Evolutionary conservation across 495 filamentous ascomycete genomes (phyloP).

Genomic region (Daldinia childiae): DNA sequence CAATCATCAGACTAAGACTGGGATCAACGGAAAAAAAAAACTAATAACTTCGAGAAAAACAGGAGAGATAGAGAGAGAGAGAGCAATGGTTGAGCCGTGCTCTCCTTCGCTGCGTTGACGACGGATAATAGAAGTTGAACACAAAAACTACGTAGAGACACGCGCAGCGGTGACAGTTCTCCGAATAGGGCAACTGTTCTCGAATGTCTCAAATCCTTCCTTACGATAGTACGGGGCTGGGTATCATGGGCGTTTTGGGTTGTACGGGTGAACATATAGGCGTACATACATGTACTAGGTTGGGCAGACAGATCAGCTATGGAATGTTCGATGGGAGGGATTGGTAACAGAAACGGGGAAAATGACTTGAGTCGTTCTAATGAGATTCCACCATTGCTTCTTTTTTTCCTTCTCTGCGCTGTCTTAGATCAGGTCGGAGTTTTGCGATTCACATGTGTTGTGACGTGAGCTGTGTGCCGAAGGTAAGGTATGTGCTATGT

Average conservation of each 20-base stretch:
- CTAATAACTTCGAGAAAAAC: neutral
- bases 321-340: neutral
- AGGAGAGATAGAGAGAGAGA: neutral
- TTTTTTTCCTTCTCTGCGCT: neutral
- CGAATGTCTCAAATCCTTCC: conserved; percentile 34
- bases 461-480: neutral
- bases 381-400: neutral
- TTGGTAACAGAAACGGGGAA: neutral
- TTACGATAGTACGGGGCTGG: neutral
- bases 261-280: neutral
- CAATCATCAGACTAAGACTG: neutral
- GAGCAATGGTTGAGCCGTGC: neutral
- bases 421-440: neutral
- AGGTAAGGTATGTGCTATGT: neutral
- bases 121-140: neutral
- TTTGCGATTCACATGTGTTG: neutral
- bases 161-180: neutral
- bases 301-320: neutral
- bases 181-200: conserved; percentile 8
- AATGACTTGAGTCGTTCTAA: neutral
- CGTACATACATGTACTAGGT: neutral
- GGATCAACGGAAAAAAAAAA: neutral
- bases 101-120: neutral
- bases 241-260: neutral
- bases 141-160: neutral